These are phyloP conservation scores for Pittosporum tobira DNA, from an alignment of 129 eudicot species.

Conservation along the genomic window DNA sequence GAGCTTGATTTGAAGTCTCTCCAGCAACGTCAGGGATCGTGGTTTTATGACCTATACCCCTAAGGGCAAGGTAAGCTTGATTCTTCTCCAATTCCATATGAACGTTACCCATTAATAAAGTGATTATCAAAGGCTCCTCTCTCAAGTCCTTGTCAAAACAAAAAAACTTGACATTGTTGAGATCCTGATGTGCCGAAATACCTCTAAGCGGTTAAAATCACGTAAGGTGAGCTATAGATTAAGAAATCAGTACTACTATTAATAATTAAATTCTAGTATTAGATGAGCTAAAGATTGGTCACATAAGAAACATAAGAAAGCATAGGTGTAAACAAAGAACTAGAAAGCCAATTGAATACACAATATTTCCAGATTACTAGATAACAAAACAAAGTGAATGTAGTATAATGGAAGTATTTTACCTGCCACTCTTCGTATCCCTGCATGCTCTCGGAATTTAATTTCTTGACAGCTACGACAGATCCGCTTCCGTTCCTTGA, in stretches of 20 bases:
- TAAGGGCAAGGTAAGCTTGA: too few species aligned
- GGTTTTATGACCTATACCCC: too few species aligned
- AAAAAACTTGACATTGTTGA: background rate
- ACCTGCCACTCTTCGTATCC: constrained; percentile 98
- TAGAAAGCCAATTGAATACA: too few species aligned
- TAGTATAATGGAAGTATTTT: constrained; percentile 25
- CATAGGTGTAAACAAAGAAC: background rate
- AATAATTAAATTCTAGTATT: background rate
- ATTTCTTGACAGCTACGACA: constrained; percentile 75
- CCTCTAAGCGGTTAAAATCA: background rate
- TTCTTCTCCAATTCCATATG: too few species aligned
- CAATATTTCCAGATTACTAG: background rate
- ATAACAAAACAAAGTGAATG: background rate
- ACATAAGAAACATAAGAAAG: background rate
- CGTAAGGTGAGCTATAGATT: too few species aligned
- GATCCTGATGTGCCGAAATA: background rate
- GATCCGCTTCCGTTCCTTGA: constrained; percentile 45
- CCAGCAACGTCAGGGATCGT: too few species aligned
- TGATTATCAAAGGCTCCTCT: background rate
- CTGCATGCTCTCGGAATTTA: constrained; percentile 75
- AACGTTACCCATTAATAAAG: background rate
- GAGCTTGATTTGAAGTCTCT: too few species aligned
- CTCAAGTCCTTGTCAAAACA: background rate
- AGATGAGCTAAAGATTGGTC: background rate
- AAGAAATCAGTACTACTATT: too few species aligned